Conservation (phyloP, 2,329 filamentous ascomycete species). For the Aphanocladium album region DNA sequence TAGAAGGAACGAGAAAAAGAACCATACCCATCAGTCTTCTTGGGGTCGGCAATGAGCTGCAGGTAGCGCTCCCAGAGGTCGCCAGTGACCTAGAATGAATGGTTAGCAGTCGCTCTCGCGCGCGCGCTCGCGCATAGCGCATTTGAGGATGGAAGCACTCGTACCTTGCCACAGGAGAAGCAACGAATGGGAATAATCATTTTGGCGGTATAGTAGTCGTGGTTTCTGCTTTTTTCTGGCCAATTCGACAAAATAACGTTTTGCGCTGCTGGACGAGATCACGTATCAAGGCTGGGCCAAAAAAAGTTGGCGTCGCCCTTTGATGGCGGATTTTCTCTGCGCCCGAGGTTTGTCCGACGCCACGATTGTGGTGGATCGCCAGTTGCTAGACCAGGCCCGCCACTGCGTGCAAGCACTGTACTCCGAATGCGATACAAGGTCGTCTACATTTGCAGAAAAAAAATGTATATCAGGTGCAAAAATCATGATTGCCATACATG, state of each 20-base stretch:
- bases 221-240: neutral
- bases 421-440: too few species aligned
- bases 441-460: too few species aligned
- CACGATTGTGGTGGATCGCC: neutral
- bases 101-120: conserved; percentile 24
- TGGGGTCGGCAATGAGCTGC: conserved; percentile 71
- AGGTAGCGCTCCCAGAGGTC: conserved; percentile 98
- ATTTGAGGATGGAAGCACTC: conserved; percentile 17
- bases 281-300: neutral
- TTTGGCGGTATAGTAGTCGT: conserved; percentile 30
- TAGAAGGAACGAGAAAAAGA: neutral
- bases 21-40: conserved; percentile 66
- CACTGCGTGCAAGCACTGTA: too few species aligned
- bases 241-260: neutral
- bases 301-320: neutral
- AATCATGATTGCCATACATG: too few species aligned
- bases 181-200: conserved; percentile 99
- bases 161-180: conserved; percentile 98
- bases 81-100: conserved; percentile 69
- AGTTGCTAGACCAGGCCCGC: neutral
- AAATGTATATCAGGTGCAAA: too few species aligned
- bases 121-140: conserved; percentile 11
- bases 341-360: conserved; percentile 27
- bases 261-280: neutral
- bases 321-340: conserved; percentile 4